Evolutionary conservation across 2,329 filamentous ascomycete species (phyloP).

Genomic region (Colletotrichum agaves): DNA sequence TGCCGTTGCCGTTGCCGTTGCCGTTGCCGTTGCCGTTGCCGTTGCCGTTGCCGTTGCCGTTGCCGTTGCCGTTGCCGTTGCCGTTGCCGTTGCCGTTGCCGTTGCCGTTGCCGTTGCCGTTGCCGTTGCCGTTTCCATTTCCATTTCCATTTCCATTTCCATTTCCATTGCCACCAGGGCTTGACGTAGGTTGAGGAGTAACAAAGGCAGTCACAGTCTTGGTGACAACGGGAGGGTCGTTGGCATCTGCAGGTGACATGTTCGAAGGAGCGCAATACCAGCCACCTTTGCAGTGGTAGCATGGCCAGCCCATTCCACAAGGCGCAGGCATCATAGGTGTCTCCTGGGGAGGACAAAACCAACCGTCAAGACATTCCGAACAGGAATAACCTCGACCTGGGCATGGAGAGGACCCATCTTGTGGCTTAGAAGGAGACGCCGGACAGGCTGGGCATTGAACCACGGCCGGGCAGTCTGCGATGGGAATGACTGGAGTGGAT

Average conservation of each 20-base stretch:
- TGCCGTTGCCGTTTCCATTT: not conserved
- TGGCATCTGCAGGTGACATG: not conserved
- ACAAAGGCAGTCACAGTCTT: constrained; percentile 28
- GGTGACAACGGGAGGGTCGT: constrained; percentile 6
- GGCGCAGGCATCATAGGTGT: constrained; percentile 44
- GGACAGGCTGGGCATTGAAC: constrained; percentile 40
- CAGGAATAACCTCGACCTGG: constrained; percentile 44
- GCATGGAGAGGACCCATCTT: constrained; percentile 36
- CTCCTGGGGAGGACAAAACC: constrained; percentile 47
- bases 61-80: too few species aligned
- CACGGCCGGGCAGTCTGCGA: constrained; percentile 26
- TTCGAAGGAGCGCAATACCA: constrained; percentile 42
- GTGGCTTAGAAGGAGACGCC: constrained; percentile 11
- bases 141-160: not conserved
- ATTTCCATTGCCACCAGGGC: not conserved
- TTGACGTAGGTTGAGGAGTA: not conserved
- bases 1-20: too few species aligned
- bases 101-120: not conserved
- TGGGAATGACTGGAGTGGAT: constrained; percentile 28
- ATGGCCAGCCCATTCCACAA: constrained; percentile 47
- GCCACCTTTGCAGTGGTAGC: constrained; percentile 45
- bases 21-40: too few species aligned
- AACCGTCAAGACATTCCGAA: constrained; percentile 45
- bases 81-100: not conserved
- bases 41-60: too few species aligned